Base-by-base conservation (phyloP, 192 early-diverging fungal genomes). In the Gorgonomyces haynaldii region DNA sequence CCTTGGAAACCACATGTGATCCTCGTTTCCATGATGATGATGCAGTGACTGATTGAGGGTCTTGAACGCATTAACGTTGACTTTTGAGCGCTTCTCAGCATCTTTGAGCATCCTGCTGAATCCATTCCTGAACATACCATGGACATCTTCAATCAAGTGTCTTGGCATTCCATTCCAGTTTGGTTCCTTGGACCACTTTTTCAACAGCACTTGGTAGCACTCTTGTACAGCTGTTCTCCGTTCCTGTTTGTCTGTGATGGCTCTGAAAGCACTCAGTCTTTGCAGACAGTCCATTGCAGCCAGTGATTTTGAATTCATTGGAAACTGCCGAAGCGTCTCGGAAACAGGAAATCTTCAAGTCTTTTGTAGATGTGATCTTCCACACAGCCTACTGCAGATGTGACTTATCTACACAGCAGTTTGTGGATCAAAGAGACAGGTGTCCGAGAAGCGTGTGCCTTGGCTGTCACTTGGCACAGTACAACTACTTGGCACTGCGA, bases 111-210 rank as follows among this genome's bases (percentile, higher is more conserved):
- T 17, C 19, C n/a, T 17, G 15, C n/a, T 37, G 15, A 37, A 37
- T 17, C 13, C 19, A 17, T 37, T 13, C 5, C 37, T 13, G 37
- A 37, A 37, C 6, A 13, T 6, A 1, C 13, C 6, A 17, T 37
- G 37, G 4, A 37, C 37, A 6, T 37, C 37, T 37, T 37, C 37
- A n/a, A 37, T 17, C 37, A 37, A 37, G 37, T 37, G 37, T 17
- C 19, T 13, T 4, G 10, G n/a, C 6, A 37, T 37, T 15, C 37
- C 37, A 37, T 17, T 17, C 37, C 37, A 37, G 5, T 17, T 37
- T 15, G 37, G 13, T 6, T 37, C 37, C 37, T 15, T 37, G 5
- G 13, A 17, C 37, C 37, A 37, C 10, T 37, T 17, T 15, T 37
- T 37, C 37, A 37, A 37, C 13, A 37, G 37, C 6, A 37, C 19